phyloP scores from a whole-genome alignment of 1,284 basidiomycete species.

The Xanthoconium separans region DNA sequence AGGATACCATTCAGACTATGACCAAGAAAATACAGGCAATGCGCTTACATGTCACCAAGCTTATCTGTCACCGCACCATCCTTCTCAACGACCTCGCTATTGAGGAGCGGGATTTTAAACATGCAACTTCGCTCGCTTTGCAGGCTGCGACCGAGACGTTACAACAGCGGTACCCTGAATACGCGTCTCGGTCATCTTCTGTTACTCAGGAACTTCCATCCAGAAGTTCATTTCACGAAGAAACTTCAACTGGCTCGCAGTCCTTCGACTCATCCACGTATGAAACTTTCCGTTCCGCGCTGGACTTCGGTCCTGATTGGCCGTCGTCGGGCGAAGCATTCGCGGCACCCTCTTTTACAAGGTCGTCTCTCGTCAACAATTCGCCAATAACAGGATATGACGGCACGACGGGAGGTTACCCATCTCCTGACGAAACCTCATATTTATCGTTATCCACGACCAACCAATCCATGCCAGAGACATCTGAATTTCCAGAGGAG shows the following conservation, averaged over 20 bases:
- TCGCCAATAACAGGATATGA: slow-evolving; percentile 33
- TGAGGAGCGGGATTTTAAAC: slow-evolving; percentile 68
- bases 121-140: slow-evolving; percentile 68
- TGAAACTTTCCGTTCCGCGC: slow-evolving; percentile 66
- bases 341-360: slow-evolving; percentile 31
- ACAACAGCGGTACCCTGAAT: slow-evolving; percentile 41
- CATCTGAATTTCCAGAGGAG: slow-evolving; percentile 48
- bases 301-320: slow-evolving; percentile 55
- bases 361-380: slow-evolving; percentile 36
- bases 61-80: slow-evolving; percentile 74
- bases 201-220: slow-evolving; percentile 40
- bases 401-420: slow-evolving; percentile 11
- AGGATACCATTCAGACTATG: slow-evolving; percentile 59
- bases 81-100: slow-evolving; percentile 72
- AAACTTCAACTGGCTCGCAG: slow-evolving; percentile 30
- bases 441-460: slow-evolving; percentile 33
- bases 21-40: slow-evolving; percentile 65
- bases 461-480: slow-evolving; percentile 26
- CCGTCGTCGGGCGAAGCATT: slow-evolving; percentile 40
- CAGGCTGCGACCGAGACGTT: slow-evolving; percentile 69
- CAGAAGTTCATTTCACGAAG: slow-evolving; percentile 20
- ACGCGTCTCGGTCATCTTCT: slow-evolving; percentile 37
- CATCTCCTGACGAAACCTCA: slow-evolving; percentile 25
- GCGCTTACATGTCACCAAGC: slow-evolving; percentile 73
- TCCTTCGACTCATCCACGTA: slow-evolving; percentile 48